phyloP scores from a whole-genome alignment of 257 asterid genomes.

The Petrea volubilis region DNA sequence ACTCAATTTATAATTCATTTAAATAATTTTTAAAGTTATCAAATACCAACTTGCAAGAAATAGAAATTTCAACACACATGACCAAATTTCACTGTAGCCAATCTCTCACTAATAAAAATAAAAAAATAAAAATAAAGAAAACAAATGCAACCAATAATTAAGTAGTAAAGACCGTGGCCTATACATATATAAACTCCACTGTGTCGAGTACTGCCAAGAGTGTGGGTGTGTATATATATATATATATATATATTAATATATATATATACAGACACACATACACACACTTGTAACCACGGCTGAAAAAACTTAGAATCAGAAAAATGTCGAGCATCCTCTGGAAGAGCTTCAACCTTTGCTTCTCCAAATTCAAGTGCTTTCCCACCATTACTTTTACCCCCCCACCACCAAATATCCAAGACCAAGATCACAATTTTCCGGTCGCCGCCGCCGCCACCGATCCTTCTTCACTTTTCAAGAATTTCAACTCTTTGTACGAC shows the following conservation, averaged over 20 bases:
- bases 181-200: too few species aligned
- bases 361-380: constrained; percentile 73
- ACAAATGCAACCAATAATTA: too few species aligned
- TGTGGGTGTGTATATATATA: not conserved
- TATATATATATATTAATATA: not conserved
- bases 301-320: not conserved
- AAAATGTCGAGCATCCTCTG: constrained; percentile 57
- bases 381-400: constrained; percentile 44
- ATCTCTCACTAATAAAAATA: too few species aligned
- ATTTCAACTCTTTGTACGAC: constrained; percentile 57
- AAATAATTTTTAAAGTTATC: too few species aligned
- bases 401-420: constrained; percentile 30
- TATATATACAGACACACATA: constrained; percentile 10
- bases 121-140: too few species aligned
- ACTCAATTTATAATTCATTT: too few species aligned
- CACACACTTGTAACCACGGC: constrained; percentile 12
- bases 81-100: too few species aligned
- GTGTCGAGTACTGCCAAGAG: too few species aligned
- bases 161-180: too few species aligned
- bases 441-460: constrained; percentile 8
- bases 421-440: constrained; percentile 6
- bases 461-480: constrained; percentile 38
- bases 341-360: constrained; percentile 60
- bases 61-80: too few species aligned
- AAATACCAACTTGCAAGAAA: too few species aligned